A percentile compares a stretch with the other conserved stretches of the same genome.
Evolutionary conservation across 768 basidiomycete species (phyloP).

Genomic region (Leccinum boreale): DNA sequence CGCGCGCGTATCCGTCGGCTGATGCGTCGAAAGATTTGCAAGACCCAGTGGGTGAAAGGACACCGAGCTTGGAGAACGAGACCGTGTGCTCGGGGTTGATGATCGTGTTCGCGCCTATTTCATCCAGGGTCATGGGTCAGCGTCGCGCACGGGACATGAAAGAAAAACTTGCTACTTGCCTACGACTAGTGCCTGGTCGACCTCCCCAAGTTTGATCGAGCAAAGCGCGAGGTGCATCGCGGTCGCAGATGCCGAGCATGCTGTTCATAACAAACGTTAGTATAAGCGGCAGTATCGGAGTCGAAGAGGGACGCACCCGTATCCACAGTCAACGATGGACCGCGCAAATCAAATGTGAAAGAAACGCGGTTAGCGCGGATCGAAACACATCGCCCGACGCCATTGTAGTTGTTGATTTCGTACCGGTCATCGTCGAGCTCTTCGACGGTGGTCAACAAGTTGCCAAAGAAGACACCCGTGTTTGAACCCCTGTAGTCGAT

Average conservation of each 20-base stretch:
- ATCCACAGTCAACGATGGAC: constrained; percentile 49
- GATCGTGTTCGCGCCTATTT: constrained; percentile 27
- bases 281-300: background rate
- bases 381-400: constrained; percentile 30
- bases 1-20: constrained; percentile 32
- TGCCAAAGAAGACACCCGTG: constrained; percentile 42
- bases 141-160: background rate
- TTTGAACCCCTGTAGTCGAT: constrained; percentile 42
- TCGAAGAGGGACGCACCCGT: constrained; percentile 11
- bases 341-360: constrained; percentile 36
- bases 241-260: constrained; percentile 45
- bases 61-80: constrained; percentile 27
- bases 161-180: constrained; percentile 8
- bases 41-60: constrained; percentile 35
- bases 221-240: constrained; percentile 48
- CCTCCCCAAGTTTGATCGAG: constrained; percentile 41
- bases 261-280: background rate
- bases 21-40: constrained; percentile 32
- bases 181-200: constrained; percentile 45
- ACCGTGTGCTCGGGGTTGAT: constrained; percentile 27
- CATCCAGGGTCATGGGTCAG: background rate
- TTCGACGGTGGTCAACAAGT: constrained; percentile 25
- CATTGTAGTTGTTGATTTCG: constrained; percentile 28
- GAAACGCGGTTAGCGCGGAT: constrained; percentile 33
- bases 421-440: constrained; percentile 29